Evolutionary conservation across 495 filamentous ascomycete species (phyloP), one percentile per base, ranked within the genome.

Genomic region (Penicillium ochrochloron): DNA sequence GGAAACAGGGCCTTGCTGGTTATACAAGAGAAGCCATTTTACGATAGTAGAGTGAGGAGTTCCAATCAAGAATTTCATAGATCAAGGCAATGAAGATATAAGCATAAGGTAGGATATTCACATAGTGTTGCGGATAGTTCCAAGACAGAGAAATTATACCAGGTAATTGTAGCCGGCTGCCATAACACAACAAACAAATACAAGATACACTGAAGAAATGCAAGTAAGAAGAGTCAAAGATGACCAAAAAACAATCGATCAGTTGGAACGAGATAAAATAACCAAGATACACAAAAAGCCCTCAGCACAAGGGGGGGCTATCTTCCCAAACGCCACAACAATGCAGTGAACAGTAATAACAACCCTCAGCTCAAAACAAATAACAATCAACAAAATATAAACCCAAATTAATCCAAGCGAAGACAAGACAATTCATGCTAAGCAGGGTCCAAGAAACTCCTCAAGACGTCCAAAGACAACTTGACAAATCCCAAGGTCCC

Each of bases 271-370:
- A 65, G 31, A 57, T 57, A 29, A 53, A 60, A 35, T 58, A 44
- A 23, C 31, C 35, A 44, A 48, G 27, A 42, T 55, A 60, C 27
- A 60, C 29, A 54, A 57, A 44, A 44, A 54, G 63, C 50, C 57
- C 17, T 11, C 35, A 19, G 31, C 17, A 57, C 59, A 55, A n/a
- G 33, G 44, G 62, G 42, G 42, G 9, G 44, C 56, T 35, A 63
- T 52, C 39, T 57, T 60, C 64, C 68, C 60, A 37, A 66, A 66
- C 72, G 68, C 72, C 72, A 52, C 23, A 71, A 69, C 70, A 62
- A 74, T 74, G 72, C 72, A 66, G 29, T 57, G 37, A 65, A 58
- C 61, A 66, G 46, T 50, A 53, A 35, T 42, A 59, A 70, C 42
- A 62, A 41, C 66, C 71, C 66, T 71, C 68, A 67, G 68, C 68